Evolutionary conservation across 257 asterid species (phyloP), one percentile per base, ranked within the genome.

Genomic region (Solanum gandarillasii): DNA sequence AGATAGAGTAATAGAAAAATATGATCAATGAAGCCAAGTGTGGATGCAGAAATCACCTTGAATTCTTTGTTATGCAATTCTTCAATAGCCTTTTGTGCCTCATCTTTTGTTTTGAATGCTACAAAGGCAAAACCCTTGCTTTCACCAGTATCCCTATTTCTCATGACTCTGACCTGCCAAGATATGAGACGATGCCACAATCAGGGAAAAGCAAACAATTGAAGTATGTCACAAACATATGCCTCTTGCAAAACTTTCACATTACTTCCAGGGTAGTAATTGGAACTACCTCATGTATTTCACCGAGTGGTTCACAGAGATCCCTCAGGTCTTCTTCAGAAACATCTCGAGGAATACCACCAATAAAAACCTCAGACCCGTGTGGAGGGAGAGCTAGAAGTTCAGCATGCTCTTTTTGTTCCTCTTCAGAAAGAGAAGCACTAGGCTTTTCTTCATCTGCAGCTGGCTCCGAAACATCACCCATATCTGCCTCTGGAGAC

Each of bases 71-170:
- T 92, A 78, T 95, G 98, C 75, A 96, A 83, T 60, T 91, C 98
- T 90, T 94, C 97, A 85, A 96, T 96, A 62, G 99, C 94, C 93
- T 94, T 96, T 82, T 95, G 98, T 58, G 98, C 98, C 62, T 91
- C 93, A 82, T 96, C 98, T 90, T 91, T 94, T 27, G 96, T 93
- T 88, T 85, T 92, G 93, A 94, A 96, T 76, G 98, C 98, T 75
- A 96, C 99, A 93, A 96, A 96, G 85, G 99, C 98, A 91, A 95
- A 96, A 58, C 99, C 99, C 91, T 95, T 96, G 91, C 97, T 94
- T 93, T 96, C 98, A 83, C 99, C 99, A 78, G 98, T 96, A 90
- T 94, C 98, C 92, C 94, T 93, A 90, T 96, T 96, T 90, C 92
- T 95, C 98, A 95, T 90, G 73, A 96, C 90, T 88, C 98, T 94